Evolutionary conservation across 2,329 filamentous ascomycete genomes (phyloP), one percentile per base, ranked within the genome.

Genomic region (Shiraia sp.): DNA sequence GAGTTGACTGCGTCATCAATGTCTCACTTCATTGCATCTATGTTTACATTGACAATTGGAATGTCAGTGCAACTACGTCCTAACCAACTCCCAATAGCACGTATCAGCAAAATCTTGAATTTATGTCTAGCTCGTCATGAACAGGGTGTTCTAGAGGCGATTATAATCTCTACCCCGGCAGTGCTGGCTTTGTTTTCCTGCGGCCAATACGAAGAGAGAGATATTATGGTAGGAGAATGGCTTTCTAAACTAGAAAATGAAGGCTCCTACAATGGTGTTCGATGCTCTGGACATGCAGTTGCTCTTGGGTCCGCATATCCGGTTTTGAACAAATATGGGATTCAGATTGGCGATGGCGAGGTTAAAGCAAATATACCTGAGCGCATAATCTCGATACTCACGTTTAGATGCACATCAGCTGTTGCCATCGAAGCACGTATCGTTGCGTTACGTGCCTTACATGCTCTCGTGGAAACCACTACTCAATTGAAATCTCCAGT

Each of bases 1-100:
- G 85, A 88, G 42, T 73, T 87, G 15, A 75, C 87, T 3, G 80
- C 81, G 17, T 82, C 86, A 54, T 80, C 82, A 0, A 75, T 76
- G 10, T 78, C 81, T 52, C 73, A 72, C n/a, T 72, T 88, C 1
- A 72, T 86, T 9, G 63, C 57, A 23, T 51, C 57, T 14, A 50
- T 68, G 32, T 53, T 58, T 6, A 40, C 36, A 12, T 45, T 63
- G 32, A 58, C 51, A 3, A 43, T 19, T 13, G 26, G 16, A 4
- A 15, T 47, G 10, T 16, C 44, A 8, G 40, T 32, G 19, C 23
- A 47, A 1, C 17, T 36, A 5, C 45, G 39, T 41, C 29, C 27
- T 24, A 22, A 40, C 14, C 13, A 36, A 6, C 27, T 63, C 13
- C 55, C 58, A 7, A 41, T 39, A 9, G 16, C 34, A 7, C 48